Percentiles rank a stretch among this genome's conserved stretches.
These are phyloP conservation scores for Aspergillus fumigatus DNA, from an alignment of 2,329 filamentous ascomycete genomes.

Conservation along the genomic window DNA sequence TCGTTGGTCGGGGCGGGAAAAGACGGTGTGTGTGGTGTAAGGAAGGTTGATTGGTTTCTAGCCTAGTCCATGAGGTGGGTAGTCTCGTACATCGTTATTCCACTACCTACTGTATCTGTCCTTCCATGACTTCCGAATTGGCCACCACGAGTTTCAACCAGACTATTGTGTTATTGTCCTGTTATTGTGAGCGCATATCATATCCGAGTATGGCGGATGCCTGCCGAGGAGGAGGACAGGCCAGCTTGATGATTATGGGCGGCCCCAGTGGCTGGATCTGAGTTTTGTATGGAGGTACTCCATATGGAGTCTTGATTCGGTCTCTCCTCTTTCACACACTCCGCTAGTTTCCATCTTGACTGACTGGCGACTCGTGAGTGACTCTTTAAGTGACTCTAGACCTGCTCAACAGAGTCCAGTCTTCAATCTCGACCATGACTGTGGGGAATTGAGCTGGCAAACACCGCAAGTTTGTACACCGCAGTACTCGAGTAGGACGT, in stretches of 20 bases:
- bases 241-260: neutral
- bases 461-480: neutral
- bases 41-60: neutral
- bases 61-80: neutral
- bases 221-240: too few relatives aligned
- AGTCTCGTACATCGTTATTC: neutral
- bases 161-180: too few relatives aligned
- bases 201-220: neutral
- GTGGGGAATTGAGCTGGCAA: constrained; percentile 10
- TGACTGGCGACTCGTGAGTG: neutral
- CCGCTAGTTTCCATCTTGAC: neutral
- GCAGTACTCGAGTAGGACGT: neutral
- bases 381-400: neutral
- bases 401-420: neutral
- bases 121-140: neutral
- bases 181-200: neutral
- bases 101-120: too few relatives aligned
- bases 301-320: too few relatives aligned
- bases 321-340: too few relatives aligned
- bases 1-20: neutral
- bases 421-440: neutral
- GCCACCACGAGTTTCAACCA: neutral
- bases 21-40: neutral
- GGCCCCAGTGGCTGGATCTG: neutral
- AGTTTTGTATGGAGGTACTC: neutral